Evolutionary conservation across 169 alveolate genomes (phyloP).

Genomic region (Eimeria maxima): DNA sequence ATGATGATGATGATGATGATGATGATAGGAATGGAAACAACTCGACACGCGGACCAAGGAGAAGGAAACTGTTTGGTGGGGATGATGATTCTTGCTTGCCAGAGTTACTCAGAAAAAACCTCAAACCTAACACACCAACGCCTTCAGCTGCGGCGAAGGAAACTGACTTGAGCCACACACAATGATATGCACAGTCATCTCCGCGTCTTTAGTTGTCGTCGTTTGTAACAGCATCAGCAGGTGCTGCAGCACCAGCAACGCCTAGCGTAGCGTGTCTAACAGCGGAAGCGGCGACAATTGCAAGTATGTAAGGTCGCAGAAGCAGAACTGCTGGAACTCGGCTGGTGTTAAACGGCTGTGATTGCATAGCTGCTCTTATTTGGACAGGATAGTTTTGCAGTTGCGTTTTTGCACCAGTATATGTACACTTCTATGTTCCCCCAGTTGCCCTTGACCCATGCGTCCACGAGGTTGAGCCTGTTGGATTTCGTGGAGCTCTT

Average conservation of each 20-base stretch:
- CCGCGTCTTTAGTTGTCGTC: background rate
- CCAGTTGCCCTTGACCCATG: background rate
- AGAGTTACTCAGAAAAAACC: conserved; percentile 58
- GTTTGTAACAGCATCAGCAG: background rate
- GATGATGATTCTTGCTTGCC: conserved; percentile 74
- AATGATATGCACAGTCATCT: background rate
- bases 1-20: conserved; percentile 46
- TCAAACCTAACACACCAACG: conserved; percentile 48
- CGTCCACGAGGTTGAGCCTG: background rate
- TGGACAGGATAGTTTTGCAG: background rate
- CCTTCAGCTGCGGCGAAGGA: conserved; percentile 64
- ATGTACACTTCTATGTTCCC: background rate
- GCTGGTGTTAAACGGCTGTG: background rate
- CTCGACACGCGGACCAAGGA: conserved; percentile 51
- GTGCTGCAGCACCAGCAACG: conserved; percentile 35
- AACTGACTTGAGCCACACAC: conserved; percentile 48
- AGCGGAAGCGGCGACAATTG: background rate
- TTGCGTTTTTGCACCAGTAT: background rate
- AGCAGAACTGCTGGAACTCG: background rate
- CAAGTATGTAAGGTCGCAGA: background rate
- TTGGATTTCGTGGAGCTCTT: background rate
- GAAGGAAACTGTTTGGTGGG: conserved; percentile 66
- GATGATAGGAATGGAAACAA: conserved; percentile 2
- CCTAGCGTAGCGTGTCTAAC: background rate
- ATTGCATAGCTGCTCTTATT: conserved; percentile 4